Evolutionary conservation across 2,329 filamentous ascomycete species (phyloP).

Genomic region (Cadophora sp.): DNA sequence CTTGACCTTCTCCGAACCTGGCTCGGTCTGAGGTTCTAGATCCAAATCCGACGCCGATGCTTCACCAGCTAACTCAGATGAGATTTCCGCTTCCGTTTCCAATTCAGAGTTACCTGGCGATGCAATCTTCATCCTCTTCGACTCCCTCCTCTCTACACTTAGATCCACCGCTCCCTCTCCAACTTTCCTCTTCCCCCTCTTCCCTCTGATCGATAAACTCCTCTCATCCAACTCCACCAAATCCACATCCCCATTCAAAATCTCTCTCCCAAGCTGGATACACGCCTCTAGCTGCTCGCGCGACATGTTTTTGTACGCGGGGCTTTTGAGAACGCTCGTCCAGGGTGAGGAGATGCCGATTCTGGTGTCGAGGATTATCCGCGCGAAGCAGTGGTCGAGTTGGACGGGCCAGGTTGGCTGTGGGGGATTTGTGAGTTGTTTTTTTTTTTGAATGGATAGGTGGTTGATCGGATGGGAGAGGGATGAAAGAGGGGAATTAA

Average conservation of each 20-base stretch:
- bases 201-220: conserved; percentile 49
- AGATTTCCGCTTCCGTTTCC: conserved; percentile 1
- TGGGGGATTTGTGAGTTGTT: not conserved
- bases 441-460: no score
- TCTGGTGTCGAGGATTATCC: conserved; percentile 52
- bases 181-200: conserved; percentile 29
- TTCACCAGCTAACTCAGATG: not conserved
- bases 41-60: not conserved
- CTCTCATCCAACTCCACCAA: conserved; percentile 49
- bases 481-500: not conserved
- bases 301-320: conserved; percentile 53
- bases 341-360: conserved; percentile 50
- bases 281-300: conserved; percentile 47
- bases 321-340: conserved; percentile 50
- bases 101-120: conserved; percentile 6
- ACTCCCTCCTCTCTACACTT: conserved; percentile 8
- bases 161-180: not conserved
- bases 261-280: conserved; percentile 48
- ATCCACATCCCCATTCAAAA: conserved; percentile 47
- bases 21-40: conserved; percentile 33
- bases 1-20: conserved; percentile 50
- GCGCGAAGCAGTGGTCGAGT: conserved; percentile 53
- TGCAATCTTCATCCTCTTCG: conserved; percentile 22
- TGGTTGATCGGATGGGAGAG: not conserved
- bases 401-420: conserved; percentile 52